A percentile compares a stretch with the other conserved stretches of the same genome.
Evolutionary conservation across 2,329 filamentous ascomycete species (phyloP).

Genomic region (Fusarium piperis): DNA sequence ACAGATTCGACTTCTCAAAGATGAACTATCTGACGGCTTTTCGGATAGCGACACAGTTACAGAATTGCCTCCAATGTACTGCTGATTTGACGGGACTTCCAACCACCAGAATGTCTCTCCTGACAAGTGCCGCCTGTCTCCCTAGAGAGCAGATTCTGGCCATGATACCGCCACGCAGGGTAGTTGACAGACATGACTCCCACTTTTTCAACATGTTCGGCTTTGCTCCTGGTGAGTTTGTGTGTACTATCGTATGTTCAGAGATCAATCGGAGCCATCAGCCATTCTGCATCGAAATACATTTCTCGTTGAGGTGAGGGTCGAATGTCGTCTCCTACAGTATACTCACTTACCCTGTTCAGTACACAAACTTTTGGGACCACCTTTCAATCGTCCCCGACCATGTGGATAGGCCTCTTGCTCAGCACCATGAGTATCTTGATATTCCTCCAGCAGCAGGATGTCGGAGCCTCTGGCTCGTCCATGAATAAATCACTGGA

Average conservation of each 20-base stretch:
- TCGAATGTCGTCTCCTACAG: neutral
- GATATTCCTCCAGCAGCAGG: neutral
- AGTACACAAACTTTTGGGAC: neutral
- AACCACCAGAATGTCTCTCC: neutral
- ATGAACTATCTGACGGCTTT: neutral
- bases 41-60: neutral
- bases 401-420: conserved; percentile 16
- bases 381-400: neutral
- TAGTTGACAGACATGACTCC: conserved; percentile 31
- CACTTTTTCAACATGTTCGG: conserved; percentile 34
- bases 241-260: fast-evolving
- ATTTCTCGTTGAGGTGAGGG: neutral
- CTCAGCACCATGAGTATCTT: conserved; percentile 16
- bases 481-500: neutral
- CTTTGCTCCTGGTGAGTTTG: conserved; percentile 6
- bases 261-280: neutral
- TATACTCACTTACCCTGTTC: neutral
- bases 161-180: conserved; percentile 20
- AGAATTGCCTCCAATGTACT: neutral
- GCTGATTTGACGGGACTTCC: neutral
- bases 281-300: neutral
- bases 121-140: neutral
- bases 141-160: conserved; percentile 17
- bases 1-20: neutral
- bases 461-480: neutral